These are phyloP conservation scores for Bonia amplexicaulis DNA, from an alignment of 176 grass and related monocot genomes.

Conservation along the genomic window DNA sequence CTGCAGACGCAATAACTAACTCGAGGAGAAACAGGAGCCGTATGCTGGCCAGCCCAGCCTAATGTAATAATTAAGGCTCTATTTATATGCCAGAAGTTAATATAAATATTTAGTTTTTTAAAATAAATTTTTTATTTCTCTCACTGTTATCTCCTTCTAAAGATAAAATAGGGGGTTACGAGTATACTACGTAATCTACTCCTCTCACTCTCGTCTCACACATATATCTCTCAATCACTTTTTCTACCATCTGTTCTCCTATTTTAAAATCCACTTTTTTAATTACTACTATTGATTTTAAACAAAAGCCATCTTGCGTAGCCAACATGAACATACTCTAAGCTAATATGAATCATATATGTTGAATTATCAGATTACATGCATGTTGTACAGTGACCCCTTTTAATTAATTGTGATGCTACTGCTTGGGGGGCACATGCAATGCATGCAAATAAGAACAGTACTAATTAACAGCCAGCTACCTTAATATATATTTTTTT, in stretches of 20 bases:
- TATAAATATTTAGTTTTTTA: too few relatives aligned
- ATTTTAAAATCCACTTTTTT: too few relatives aligned
- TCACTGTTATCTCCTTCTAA: too few relatives aligned
- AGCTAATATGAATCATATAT: neutral
- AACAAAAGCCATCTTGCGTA: too few relatives aligned
- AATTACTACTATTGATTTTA: too few relatives aligned
- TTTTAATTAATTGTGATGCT: slow-evolving; percentile 5
- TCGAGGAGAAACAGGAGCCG: neutral
- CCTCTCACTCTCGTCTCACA: too few relatives aligned
- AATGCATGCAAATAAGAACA: neutral
- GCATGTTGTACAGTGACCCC: neutral
- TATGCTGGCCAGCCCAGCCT: neutral
- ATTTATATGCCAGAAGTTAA: too few relatives aligned
- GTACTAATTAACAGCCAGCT: neutral
- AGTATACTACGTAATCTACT: too few relatives aligned
- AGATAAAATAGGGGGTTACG: too few relatives aligned
- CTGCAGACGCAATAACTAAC: slow-evolving; percentile 37
- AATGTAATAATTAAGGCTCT: neutral
- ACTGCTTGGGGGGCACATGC: neutral
- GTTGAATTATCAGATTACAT: slow-evolving; percentile 18
- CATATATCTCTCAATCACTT: too few relatives aligned
- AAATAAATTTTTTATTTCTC: too few relatives aligned
- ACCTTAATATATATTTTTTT: neutral
- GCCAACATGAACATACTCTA: neutral
- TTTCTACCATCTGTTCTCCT: too few relatives aligned